Base-by-base conservation (phyloP, 2,329 filamentous ascomycete species). In the Niveomyces coronatus region DNA sequence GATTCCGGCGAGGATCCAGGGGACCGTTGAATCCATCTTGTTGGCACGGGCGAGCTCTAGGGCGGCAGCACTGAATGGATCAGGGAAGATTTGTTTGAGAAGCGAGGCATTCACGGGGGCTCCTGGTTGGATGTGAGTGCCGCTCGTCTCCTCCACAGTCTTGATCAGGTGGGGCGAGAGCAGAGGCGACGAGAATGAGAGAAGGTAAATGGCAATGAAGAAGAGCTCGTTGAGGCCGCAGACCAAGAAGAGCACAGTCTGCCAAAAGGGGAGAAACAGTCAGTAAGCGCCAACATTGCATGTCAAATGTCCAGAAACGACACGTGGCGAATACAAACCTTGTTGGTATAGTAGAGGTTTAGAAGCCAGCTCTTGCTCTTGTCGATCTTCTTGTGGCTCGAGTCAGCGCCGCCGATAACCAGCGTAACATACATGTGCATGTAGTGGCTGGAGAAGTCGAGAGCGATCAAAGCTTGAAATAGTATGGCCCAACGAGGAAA, bases 371-470 rank as follows among this genome's bases (percentile, higher is more conserved):
- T 94, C 58, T 87, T 71, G 57, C 76, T 84, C 62, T 83, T 81
- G 56, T 94, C 86, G 37, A 98, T 80, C 51, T 84, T 88, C 77
- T 98, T 98, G 68, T 98, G 91, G 66, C 87, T 81, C 47, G 64
- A 85, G 50, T 79, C 75, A 38, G 76, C 72, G 37, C 85, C 86
- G 38, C 83, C 86, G 77, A 94, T 91, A 47, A 81, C 80, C 53
- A 95, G 68, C 1, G 87, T 94, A 10, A 88, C 85, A 58, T 94
- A 96, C 91, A 98, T 98, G 67, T 98, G 91, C 70, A 96, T 89
- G 59, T 96, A 98, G 63, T 98, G 91, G 58, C 87, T 94, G 19
- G 91, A 84, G 47, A 98, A 73, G 62, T 98, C 91, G 52, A 98
- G 66, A 39, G 82, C 83, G 60, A 98, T 94, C 54, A 98, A 66